Conservation (phyloP, 2,329 filamentous ascomycete genomes). For the Ilyonectria sp. region DNA sequence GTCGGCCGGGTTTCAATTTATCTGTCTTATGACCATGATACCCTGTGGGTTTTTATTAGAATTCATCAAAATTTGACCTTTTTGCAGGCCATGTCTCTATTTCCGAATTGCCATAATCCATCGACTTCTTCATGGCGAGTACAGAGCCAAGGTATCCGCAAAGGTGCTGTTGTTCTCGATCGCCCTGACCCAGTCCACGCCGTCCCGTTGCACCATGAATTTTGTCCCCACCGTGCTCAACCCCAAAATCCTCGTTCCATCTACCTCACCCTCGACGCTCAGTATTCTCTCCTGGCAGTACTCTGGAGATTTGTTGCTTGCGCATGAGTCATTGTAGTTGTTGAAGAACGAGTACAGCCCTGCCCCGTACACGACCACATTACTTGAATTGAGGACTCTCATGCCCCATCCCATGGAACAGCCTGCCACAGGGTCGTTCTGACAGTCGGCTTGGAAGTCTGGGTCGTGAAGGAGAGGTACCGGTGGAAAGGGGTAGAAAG, state of each 20-base stretch:
- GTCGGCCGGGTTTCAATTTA: constrained; percentile 28
- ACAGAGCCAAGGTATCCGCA: constrained; percentile 48
- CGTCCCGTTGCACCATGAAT: constrained; percentile 46
- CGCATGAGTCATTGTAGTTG: constrained; percentile 70
- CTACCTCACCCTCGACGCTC: constrained; percentile 42
- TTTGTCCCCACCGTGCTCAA: constrained; percentile 49
- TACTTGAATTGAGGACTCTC: constrained; percentile 69
- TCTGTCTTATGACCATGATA: neutral
- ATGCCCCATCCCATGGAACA: constrained; percentile 77
- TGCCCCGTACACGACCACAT: constrained; percentile 73
- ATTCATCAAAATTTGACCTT: constrained; percentile 1
- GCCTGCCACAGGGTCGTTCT: constrained; percentile 60
- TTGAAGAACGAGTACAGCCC: constrained; percentile 80
- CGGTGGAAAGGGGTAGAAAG: constrained; percentile 69
- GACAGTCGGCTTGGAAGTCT: constrained; percentile 42
- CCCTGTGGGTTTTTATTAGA: neutral
- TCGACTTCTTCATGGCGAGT: constrained; percentile 39
- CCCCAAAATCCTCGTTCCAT: constrained; percentile 45
- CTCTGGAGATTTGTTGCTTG: constrained; percentile 56
- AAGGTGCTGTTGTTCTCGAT: constrained; percentile 50
- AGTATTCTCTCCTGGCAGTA: constrained; percentile 64
- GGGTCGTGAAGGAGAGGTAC: constrained; percentile 53
- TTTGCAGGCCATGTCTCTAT: neutral
- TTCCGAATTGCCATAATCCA: neutral
- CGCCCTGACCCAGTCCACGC: constrained; percentile 40